Evolutionary conservation across 176 grass and related monocot genomes (phyloP).

Genomic region (Juncus effusus): DNA sequence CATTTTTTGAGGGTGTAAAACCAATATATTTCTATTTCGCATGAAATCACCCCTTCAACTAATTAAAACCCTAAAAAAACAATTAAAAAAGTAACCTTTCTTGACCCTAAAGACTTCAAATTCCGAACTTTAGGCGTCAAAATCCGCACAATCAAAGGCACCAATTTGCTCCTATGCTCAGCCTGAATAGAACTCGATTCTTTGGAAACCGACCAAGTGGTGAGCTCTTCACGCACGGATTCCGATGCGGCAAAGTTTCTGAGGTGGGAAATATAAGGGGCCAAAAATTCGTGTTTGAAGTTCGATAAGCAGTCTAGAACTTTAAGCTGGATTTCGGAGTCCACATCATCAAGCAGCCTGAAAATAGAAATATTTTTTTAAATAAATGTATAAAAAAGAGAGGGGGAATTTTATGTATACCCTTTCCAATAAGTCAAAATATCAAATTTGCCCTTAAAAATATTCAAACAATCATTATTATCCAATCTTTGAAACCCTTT

Average conservation of each 20-base stretch:
- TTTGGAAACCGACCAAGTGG: slow-evolving; percentile 82
- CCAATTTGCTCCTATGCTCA: slow-evolving; percentile 55
- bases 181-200: slow-evolving; percentile 61
- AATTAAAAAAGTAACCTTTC: slow-evolving; percentile 58
- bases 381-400: too few relatives aligned
- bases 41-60: too few relatives aligned
- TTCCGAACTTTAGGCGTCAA: slow-evolving; percentile 83
- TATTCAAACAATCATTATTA: slow-evolving; percentile 17
- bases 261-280: slow-evolving; percentile 55
- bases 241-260: slow-evolving; percentile 65
- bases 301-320: slow-evolving; percentile 83
- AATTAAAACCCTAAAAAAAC: not conserved
- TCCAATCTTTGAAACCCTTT: not conserved
- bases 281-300: slow-evolving; percentile 77
- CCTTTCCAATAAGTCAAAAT: too few relatives aligned
- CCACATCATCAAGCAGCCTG: slow-evolving; percentile 83
- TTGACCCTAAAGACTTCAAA: slow-evolving; percentile 74
- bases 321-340: slow-evolving; percentile 74
- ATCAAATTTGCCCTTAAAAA: not conserved
- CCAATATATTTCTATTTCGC: too few relatives aligned
- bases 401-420: too few relatives aligned
- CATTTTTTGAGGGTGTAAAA: too few relatives aligned
- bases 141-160: slow-evolving; percentile 76
- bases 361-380: slow-evolving; percentile 8
- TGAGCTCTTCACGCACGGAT: slow-evolving; percentile 80